A percentile compares a stretch with the other conserved stretches of the same genome.
Conservation (phyloP, 2,329 filamentous ascomycete species). For the Microsporum canis region DNA sequence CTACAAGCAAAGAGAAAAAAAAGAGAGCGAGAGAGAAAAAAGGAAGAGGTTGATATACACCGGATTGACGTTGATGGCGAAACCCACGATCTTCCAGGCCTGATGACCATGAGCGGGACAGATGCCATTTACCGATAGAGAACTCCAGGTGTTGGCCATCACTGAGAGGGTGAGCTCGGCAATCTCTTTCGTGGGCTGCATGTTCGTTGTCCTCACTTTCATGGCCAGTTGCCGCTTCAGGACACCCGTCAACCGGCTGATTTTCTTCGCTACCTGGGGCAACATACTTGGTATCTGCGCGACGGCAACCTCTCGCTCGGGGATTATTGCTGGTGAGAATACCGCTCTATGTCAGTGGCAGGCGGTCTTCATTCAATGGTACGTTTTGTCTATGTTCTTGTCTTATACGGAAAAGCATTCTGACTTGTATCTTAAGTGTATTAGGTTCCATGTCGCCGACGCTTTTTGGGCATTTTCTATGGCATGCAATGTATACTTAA, state of each 20-base stretch:
- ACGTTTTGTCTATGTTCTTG: conserved; percentile 23
- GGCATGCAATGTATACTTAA: conserved; percentile 73
- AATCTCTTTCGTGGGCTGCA: conserved; percentile 15
- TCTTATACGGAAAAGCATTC: neutral
- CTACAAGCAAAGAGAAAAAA: neutral
- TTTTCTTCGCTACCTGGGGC: conserved; percentile 73
- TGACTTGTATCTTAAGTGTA: neutral
- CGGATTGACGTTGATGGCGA: too few species aligned
- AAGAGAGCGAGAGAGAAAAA: neutral
- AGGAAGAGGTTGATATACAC: too few species aligned
- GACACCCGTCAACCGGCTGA: conserved; percentile 58
- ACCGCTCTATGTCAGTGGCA: conserved; percentile 62
- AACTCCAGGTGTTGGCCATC: neutral
- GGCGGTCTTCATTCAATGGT: conserved; percentile 74
- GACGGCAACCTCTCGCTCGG: conserved; percentile 58
- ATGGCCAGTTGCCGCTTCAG: conserved; percentile 14
- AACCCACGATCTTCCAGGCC: too few species aligned
- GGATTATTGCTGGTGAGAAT: conserved; percentile 39
- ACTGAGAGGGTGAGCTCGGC: conserved; percentile 17
- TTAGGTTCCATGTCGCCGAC: conserved; percentile 66
- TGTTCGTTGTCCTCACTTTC: conserved; percentile 18
- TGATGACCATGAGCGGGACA: neutral
- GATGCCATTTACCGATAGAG: neutral
- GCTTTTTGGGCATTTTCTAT: conserved; percentile 69
- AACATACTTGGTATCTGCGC: conserved; percentile 69